A percentile compares a stretch with the other conserved stretches of the same genome.
Evolutionary conservation across 2,329 filamentous ascomycete species (phyloP).

Genomic region (Penicillium glabrum): DNA sequence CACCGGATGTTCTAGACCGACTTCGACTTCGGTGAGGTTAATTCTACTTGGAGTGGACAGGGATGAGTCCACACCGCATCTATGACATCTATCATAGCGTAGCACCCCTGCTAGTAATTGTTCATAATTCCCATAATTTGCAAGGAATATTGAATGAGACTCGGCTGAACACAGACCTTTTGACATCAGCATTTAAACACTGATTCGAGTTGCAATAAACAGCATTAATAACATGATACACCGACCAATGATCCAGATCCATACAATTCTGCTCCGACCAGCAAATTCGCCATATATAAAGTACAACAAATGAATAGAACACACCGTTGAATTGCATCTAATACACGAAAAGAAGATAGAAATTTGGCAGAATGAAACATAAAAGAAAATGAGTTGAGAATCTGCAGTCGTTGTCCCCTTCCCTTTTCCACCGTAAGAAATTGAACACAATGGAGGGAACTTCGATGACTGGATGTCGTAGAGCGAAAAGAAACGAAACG

Average conservation of each 20-base stretch:
- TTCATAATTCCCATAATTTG: background rate
- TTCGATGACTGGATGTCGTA: background rate
- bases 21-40: background rate
- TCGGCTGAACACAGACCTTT: background rate
- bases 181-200: background rate
- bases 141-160: background rate
- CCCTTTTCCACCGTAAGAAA: background rate
- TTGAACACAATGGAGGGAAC: background rate
- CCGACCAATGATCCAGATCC: background rate
- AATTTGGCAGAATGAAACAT: conserved; percentile 1
- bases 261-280: conserved; percentile 1
- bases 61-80: background rate
- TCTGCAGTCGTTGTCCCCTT: background rate
- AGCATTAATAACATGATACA: background rate
- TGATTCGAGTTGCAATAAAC: background rate
- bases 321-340: conserved; percentile 19
- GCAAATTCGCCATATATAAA: background rate
- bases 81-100: background rate
- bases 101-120: background rate
- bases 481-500: background rate
- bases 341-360: conserved; percentile 10
- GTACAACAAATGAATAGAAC: conserved; percentile 7
- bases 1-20: background rate
- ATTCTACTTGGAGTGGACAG: background rate
- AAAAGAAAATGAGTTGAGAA: background rate